Evolutionary conservation across 768 basidiomycete species (phyloP).

Genomic region (Terana coerulea): DNA sequence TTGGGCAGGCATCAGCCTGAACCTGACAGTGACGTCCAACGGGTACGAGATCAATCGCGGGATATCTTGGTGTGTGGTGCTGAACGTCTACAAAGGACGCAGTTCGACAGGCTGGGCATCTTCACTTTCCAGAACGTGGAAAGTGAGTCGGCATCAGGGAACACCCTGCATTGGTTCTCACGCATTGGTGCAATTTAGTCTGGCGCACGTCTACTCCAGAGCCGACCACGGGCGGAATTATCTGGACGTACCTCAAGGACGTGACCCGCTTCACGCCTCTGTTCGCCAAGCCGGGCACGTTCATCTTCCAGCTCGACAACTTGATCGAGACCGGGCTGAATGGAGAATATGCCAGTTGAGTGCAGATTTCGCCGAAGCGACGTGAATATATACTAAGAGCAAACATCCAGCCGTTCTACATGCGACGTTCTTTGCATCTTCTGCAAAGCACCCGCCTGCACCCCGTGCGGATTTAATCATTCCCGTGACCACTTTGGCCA

Average conservation of each 20-base stretch:
- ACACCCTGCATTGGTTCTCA: neutral
- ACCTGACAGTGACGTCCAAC: conserved; percentile 75
- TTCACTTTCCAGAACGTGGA: conserved; percentile 79
- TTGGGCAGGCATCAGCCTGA: conserved; percentile 73
- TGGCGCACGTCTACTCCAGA: conserved; percentile 83
- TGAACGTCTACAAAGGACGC: conserved; percentile 23
- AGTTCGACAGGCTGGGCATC: conserved; percentile 66
- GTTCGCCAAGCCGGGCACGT: conserved; percentile 61
- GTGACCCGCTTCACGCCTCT: conserved; percentile 70
- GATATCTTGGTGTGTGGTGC: neutral
- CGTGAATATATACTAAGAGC: neutral
- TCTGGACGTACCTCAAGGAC: conserved; percentile 78
- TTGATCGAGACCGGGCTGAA: conserved; percentile 51
- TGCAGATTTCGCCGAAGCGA: neutral
- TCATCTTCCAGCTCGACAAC: conserved; percentile 75
- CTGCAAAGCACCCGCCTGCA: conserved; percentile 50
- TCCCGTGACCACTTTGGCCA: conserved; percentile 62
- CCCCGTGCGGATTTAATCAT: conserved; percentile 61
- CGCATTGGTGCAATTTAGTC: too few relatives aligned
- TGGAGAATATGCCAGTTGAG: conserved; percentile 65
- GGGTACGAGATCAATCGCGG: conserved; percentile 30
- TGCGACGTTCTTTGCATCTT: conserved; percentile 71
- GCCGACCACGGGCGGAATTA: conserved; percentile 64
- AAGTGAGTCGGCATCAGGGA: conserved; percentile 39
- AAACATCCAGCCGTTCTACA: conserved; percentile 51